Evolutionary conservation across 352 stramenopile genomes (phyloP), one percentile per base, ranked within the genome.

Genomic region (Globisporangium viniferum): DNA sequence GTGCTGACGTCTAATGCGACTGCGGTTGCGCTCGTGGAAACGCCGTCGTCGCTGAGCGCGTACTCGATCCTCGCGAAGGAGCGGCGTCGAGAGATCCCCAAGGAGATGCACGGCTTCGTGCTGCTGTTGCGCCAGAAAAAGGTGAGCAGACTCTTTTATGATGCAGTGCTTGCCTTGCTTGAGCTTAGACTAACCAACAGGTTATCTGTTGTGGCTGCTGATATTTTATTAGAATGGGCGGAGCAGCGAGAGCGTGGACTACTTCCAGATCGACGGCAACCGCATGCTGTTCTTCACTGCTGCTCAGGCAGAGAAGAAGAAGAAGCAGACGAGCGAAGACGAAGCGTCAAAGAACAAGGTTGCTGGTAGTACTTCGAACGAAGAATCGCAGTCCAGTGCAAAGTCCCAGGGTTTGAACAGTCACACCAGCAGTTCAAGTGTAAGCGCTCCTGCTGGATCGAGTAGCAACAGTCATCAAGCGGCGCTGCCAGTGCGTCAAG

Each of bases 221-320:
- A 58, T 24, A 24, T 24, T 24, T 24, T 24, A 39, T 27, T 64
- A 93, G 85, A 91, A 91, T 56, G 81, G 82, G 1, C 75, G 76
- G 59, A 84, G 77, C 20, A 91, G 74, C 27, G 82, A 93, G 59
- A 86, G 73, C 24, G 61, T 91, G n/a, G 82, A 91, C 57, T 91
- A 77, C 67, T 91, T 93, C 49, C 77, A 80, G 48, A 69, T 79
- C 9, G 22, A 62, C 9, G 65, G 73, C 15, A 56, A 67, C n/a
- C 55, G 33, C 0, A 51, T 90, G 24, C 7, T 48, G 6, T 88
- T 83, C 68, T 72, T 69, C 33, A 27, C 62, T 59, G 49, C 24
- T 18, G 64, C 49, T 14, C 15, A 61, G 33, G 56, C 51, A 5
- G 63, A 57, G n/a, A 46, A 36, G 20, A 39, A 62, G 24, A 35